Base-by-base conservation (phyloP, 2,329 filamentous ascomycete genomes). In the Coleophoma cylindrospora region DNA sequence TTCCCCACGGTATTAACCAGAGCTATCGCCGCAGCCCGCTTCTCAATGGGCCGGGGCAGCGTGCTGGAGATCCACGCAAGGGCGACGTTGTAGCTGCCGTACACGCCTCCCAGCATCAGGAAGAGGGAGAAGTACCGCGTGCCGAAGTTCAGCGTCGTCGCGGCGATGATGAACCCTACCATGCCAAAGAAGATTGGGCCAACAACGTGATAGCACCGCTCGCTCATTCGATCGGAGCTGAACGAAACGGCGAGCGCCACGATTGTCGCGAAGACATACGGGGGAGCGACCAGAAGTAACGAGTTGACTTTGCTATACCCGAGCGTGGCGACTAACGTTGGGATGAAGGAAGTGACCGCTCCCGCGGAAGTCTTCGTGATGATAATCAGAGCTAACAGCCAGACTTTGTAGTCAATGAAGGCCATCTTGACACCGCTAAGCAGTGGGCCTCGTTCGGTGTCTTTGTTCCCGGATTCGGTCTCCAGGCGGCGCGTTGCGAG, bases 31-130 rank as follows among this genome's bases (percentile, higher is more conserved):
- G 52, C 54, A 10, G 57, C 57, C 10, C 58, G 49, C 38, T 59
- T 60, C n/a, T 54, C 54, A 3, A 54, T 40, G 10, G 58, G 57
- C 15, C 54, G 41, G 3, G 50, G 51, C 7, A 61, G 43, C 14
- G 53, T 54, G 14, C 46, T 54, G n/a, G 52, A 51, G 13, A 58
- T 49, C 58, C 56, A 61, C 14, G 57, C 48, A 40, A 61, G 48
- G 11, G 46, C 45, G 21, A 58, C 47, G 21, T 54, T 51, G 41
- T 55, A 55, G 32, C 47, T 48, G n/a, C 50, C 53, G 45, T 53
- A 57, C 5, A 50, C 51, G 4, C 51, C 53, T 1, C 17, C 49
- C 5, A 56, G 40, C 50, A 57, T 56, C 11, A 58, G 48, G 21
- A 57, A 55, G 11, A 57, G 15, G n/a, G 45, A 34, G 17, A 58